A percentile compares a stretch with the other conserved stretches of the same genome.
Evolutionary conservation across 306 rosid species (phyloP).

Genomic region (Cicer yamashitae): DNA sequence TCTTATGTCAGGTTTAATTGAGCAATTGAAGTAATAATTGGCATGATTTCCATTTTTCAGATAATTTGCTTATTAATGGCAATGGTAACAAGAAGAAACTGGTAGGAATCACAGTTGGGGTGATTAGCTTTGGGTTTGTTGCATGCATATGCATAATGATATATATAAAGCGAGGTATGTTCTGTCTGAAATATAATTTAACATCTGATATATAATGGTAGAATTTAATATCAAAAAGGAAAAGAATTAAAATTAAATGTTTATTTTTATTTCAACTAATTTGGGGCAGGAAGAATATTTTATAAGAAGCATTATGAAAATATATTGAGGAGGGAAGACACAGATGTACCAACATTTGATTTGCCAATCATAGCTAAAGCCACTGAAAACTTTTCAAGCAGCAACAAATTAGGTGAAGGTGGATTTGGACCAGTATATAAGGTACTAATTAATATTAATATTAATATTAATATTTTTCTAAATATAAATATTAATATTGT

Average conservation of each 20-base stretch:
- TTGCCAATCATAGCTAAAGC: no score
- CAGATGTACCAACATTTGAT: not conserved
- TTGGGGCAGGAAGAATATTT: conserved; percentile 1
- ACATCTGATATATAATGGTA: not conserved
- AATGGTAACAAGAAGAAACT: conserved; percentile 4
- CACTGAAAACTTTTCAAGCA: not conserved
- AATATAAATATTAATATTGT: no score
- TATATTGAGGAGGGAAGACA: conserved; percentile 36
- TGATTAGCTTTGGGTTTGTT: conserved; percentile 10
- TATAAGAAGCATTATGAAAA: conserved; percentile 13
- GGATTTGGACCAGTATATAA: conserved; percentile 56
- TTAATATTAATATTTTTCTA: no score
- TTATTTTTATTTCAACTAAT: not conserved
- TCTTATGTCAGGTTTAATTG: no score
- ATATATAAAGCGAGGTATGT: conserved; percentile 5
- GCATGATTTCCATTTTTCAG: no score
- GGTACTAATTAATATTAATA: conserved; percentile 34
- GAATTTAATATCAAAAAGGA: no score
- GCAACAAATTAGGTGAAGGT: not conserved
- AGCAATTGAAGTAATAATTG: no score
- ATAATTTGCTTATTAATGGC: no score
- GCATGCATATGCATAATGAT: conserved; percentile 9
- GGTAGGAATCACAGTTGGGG: conserved; percentile 6
- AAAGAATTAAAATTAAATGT: no score
- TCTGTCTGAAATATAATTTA: not conserved